Evolutionary conservation across 2,329 filamentous ascomycete species (phyloP).

Genomic region (Diaporthe helianthi): DNA sequence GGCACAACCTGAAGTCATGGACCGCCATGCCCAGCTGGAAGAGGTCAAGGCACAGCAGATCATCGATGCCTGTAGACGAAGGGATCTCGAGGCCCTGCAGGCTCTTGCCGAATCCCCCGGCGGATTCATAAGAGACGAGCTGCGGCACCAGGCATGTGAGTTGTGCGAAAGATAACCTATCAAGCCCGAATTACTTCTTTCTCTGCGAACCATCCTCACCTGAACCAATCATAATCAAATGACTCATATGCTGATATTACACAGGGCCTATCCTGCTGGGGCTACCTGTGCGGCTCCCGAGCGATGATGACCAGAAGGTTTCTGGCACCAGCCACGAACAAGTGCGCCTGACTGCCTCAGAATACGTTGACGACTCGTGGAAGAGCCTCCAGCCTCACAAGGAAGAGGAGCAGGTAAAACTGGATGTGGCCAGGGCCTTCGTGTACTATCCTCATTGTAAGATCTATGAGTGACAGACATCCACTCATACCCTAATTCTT

Average conservation of each 20-base stretch:
- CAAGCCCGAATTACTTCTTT: not conserved
- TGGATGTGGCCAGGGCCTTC: slow-evolving; percentile 96
- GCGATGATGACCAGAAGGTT: slow-evolving; percentile 34
- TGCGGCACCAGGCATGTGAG: slow-evolving; percentile 82
- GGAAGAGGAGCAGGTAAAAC: slow-evolving; percentile 88
- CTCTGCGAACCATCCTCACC: not conserved
- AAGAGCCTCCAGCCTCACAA: slow-evolving; percentile 73
- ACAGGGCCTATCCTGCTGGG: slow-evolving; percentile 70
- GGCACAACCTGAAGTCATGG: not conserved
- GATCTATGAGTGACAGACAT: not conserved
- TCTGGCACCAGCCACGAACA: slow-evolving; percentile 36
- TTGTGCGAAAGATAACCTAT: slow-evolving; percentile 40
- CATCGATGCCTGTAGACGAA: slow-evolving; percentile 64
- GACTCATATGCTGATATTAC: not conserved
- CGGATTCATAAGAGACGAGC: slow-evolving; percentile 70
- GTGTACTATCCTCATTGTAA: slow-evolving; percentile 90
- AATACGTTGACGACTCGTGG: slow-evolving; percentile 53
- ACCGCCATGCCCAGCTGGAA: not conserved
- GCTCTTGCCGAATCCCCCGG: slow-evolving; percentile 66
- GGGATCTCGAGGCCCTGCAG: slow-evolving; percentile 63
- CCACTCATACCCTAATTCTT: not conserved
- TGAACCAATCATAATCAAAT: not conserved
- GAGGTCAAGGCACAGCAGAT: slow-evolving; percentile 54
- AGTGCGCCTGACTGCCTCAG: slow-evolving; percentile 20
- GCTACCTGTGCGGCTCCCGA: slow-evolving; percentile 39